phyloP scores from a whole-genome alignment of 345 rosid genomes.

The Dovyalis caffra region DNA sequence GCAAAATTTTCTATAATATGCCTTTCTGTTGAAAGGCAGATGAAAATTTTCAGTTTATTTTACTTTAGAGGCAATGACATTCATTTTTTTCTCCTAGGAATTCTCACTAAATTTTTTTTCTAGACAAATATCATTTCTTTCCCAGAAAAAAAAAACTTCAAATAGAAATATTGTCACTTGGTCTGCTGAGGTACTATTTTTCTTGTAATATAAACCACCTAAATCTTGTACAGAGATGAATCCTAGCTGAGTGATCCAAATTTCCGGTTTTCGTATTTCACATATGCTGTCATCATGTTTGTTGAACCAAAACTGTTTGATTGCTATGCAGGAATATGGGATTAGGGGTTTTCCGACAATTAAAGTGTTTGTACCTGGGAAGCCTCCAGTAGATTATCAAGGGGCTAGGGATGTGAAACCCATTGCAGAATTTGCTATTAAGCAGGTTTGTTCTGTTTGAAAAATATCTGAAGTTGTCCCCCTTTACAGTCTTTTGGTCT shows the following conservation, averaged over 20 bases:
- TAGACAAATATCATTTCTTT: too few relatives aligned
- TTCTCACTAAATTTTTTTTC: too few relatives aligned
- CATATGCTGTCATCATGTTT: neutral
- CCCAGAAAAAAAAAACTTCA: too few relatives aligned
- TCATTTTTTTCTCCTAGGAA: too few relatives aligned
- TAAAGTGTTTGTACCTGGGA: slow-evolving; percentile 84
- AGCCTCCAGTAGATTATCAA: slow-evolving; percentile 83
- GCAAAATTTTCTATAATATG: too few relatives aligned
- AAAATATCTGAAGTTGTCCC: neutral
- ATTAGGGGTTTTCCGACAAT: slow-evolving; percentile 91
- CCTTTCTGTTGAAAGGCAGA: too few relatives aligned
- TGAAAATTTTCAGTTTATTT: too few relatives aligned
- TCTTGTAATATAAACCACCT: neutral
- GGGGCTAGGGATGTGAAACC: slow-evolving; percentile 92
- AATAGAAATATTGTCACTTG: neutral
- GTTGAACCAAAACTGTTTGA: slow-evolving; percentile 1
- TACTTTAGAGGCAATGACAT: too few relatives aligned
- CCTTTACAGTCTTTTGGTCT: neutral
- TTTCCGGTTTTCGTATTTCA: neutral
- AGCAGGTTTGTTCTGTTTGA: slow-evolving; percentile 54
- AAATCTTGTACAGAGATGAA: neutral
- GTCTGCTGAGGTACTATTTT: neutral
- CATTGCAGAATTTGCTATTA: slow-evolving; percentile 63
- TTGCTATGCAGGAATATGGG: slow-evolving; percentile 72
- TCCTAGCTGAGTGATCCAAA: neutral